phyloP scores from a whole-genome alignment of 352 stramenopile genomes.

The Peronospora farinosa region DNA sequence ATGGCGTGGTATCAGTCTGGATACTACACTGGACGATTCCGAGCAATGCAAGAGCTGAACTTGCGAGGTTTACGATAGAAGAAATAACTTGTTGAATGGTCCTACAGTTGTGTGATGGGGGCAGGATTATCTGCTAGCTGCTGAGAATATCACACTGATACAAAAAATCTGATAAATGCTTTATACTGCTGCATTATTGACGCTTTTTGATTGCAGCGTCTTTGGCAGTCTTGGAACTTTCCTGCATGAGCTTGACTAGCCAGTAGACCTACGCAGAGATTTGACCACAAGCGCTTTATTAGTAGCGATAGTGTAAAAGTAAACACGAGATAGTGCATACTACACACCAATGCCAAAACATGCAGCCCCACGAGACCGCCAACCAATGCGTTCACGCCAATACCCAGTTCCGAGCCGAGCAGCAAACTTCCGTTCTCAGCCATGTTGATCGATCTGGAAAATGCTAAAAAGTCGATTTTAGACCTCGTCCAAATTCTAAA shows the following conservation, averaged over 20 bases:
- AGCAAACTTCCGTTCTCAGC: slow-evolving; percentile 23
- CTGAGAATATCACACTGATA: slow-evolving; percentile 3
- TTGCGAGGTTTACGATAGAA: slow-evolving; percentile 22
- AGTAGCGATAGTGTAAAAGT: not conserved
- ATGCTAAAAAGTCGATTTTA: slow-evolving; percentile 1
- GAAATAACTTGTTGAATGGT: slow-evolving; percentile 5
- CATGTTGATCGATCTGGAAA: slow-evolving; percentile 4
- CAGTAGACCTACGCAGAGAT: slow-evolving; percentile 39
- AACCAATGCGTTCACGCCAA: slow-evolving; percentile 65
- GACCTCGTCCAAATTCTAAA: slow-evolving; percentile 2
- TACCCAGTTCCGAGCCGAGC: slow-evolving; percentile 38
- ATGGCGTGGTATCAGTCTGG: slow-evolving; percentile 83
- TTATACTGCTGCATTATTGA: slow-evolving; percentile 24
- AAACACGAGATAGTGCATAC: not conserved
- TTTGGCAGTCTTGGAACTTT: slow-evolving; percentile 39
- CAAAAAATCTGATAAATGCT: slow-evolving; percentile 1
- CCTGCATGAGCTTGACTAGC: slow-evolving; percentile 57
- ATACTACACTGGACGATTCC: slow-evolving; percentile 75
- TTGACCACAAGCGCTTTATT: not conserved
- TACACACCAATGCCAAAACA: slow-evolving; percentile 57
- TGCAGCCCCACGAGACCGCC: slow-evolving; percentile 60
- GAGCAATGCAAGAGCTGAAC: slow-evolving; percentile 75
- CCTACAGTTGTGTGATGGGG: not conserved
- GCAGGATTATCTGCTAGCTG: slow-evolving; percentile 2
- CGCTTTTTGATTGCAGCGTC: slow-evolving; percentile 50